Conservation (phyloP, 768 basidiomycete species). For the Suillus cothurnatus region DNA sequence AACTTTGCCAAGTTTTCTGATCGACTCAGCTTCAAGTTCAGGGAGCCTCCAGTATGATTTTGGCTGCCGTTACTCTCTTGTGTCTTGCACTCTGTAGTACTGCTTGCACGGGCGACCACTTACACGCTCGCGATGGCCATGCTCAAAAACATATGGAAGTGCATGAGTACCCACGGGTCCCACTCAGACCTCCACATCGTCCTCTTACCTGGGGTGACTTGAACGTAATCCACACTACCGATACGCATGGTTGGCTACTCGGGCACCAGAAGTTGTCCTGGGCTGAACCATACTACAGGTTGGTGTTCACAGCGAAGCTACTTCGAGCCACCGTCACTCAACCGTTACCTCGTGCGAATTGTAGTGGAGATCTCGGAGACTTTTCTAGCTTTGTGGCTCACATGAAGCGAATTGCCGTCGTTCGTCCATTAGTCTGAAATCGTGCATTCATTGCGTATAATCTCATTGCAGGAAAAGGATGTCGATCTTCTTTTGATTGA, state of each 20-base stretch:
- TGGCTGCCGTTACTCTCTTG: conserved; percentile 18
- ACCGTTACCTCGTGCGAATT: background rate
- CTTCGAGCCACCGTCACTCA: background rate
- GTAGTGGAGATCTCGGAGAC: conserved; percentile 71
- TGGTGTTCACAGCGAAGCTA: conserved; percentile 16
- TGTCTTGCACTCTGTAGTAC: conserved; percentile 12
- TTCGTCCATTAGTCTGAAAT: conserved; percentile 26
- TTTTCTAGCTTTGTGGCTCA: conserved; percentile 82
- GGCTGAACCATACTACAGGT: conserved; percentile 79
- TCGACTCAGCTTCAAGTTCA: background rate
- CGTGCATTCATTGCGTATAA: background rate
- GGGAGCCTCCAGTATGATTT: conserved; percentile 6
- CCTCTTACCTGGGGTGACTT: conserved; percentile 86
- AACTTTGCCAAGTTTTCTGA: background rate
- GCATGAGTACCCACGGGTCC: conserved; percentile 42
- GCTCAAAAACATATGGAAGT: conserved; percentile 34
- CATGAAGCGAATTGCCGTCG: conserved; percentile 75
- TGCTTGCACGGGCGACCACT: conserved; percentile 23
- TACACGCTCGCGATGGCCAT: conserved; percentile 25
- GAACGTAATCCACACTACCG: conserved; percentile 86
- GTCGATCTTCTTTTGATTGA: conserved; percentile 86
- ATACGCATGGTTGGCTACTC: conserved; percentile 80
- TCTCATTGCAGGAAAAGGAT: conserved; percentile 50
- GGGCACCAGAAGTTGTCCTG: conserved; percentile 78
- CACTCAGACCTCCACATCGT: conserved; percentile 58